Conservation (phyloP, 148 eudicot genomes). For the Rhododendron mucronatum region DNA sequence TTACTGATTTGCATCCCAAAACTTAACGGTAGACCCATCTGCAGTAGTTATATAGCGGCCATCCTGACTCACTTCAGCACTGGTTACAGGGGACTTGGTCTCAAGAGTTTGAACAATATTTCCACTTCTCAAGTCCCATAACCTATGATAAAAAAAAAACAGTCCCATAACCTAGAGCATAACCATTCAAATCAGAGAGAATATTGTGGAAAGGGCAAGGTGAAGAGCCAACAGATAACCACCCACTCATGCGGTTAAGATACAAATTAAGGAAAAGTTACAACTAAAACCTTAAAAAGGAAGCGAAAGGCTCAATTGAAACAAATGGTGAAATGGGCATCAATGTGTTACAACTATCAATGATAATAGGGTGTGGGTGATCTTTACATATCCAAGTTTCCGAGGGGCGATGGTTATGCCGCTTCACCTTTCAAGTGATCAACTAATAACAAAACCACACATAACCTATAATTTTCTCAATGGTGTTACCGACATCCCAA, state of each 20-base stretch:
- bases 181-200: background rate
- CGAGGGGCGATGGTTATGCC: background rate
- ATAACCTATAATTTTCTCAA: background rate
- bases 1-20: conserved; percentile 92
- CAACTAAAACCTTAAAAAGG: background rate
- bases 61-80: conserved; percentile 88
- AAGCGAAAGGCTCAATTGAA: background rate
- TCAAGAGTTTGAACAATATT: conserved; percentile 69
- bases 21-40: conserved; percentile 72
- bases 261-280: background rate
- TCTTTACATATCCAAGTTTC: background rate
- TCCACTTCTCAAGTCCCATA: conserved; percentile 86
- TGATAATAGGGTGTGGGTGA: background rate
- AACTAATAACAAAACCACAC: background rate
- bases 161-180: conserved; percentile 66
- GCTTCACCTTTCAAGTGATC: background rate
- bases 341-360: background rate
- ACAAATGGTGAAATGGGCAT: background rate
- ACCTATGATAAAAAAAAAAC: conserved; percentile 23
- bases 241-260: background rate
- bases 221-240: background rate
- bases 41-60: conserved; percentile 90
- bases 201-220: background rate
- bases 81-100: conserved; percentile 74
- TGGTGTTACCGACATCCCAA: background rate